These are phyloP conservation scores for Ceraceosorus bombacis DNA, from an alignment of 1,284 basidiomycete species.

Conservation along the genomic window DNA sequence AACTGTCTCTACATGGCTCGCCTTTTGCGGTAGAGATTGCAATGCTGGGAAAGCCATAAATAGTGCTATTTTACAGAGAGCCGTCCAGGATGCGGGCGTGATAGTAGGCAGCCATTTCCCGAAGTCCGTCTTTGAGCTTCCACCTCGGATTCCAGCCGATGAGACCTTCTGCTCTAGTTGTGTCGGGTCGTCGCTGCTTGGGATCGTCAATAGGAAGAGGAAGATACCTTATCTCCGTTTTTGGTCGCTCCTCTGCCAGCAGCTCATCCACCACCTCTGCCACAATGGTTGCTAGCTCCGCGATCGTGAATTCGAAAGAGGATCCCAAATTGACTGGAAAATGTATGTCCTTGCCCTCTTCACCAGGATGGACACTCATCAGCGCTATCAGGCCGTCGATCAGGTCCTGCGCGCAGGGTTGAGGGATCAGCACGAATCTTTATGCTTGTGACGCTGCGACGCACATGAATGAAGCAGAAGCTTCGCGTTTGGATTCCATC, in stretches of 20 bases:
- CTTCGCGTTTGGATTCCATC: slow-evolving; percentile 92
- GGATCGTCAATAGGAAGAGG: slow-evolving; percentile 65
- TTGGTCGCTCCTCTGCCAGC: slow-evolving; percentile 48
- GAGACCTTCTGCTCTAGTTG: slow-evolving; percentile 73
- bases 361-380: slow-evolving; percentile 29
- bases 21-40: too few relatives aligned
- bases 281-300: slow-evolving; percentile 44
- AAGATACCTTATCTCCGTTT: slow-evolving; percentile 36
- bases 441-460: slow-evolving; percentile 32
- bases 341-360: slow-evolving; percentile 22
- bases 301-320: slow-evolving; percentile 86
- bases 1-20: too few relatives aligned
- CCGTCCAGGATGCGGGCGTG: slow-evolving; percentile 28
- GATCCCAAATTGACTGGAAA: slow-evolving; percentile 83
- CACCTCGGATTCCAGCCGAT: slow-evolving; percentile 89
- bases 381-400: slow-evolving; percentile 51
- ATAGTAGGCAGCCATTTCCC: slow-evolving; percentile 87
- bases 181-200: slow-evolving; percentile 84
- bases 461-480: slow-evolving; percentile 66
- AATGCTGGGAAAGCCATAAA: too few relatives aligned
- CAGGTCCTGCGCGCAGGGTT: slow-evolving; percentile 58
- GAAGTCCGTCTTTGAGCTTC: slow-evolving; percentile 78
- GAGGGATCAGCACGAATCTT: slow-evolving; percentile 48
- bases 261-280: slow-evolving; percentile 26
- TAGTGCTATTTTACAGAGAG: slow-evolving; percentile 8